These are phyloP conservation scores for Lunularia cruciata DNA, from an alignment of 225 moss, liverwort and hornwort species.

Conservation along the genomic window DNA sequence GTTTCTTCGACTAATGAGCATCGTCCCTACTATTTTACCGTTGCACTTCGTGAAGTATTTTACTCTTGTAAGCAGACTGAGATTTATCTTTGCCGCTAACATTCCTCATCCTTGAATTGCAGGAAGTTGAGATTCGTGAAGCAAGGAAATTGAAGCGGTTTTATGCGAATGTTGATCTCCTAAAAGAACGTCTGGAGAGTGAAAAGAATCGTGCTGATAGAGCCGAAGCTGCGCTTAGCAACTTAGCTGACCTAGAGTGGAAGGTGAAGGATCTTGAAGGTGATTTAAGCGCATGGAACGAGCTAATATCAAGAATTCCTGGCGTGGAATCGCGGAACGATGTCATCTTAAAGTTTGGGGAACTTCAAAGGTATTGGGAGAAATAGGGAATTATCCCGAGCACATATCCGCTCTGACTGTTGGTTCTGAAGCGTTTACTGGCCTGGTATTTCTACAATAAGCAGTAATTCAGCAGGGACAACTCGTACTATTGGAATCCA, in stretches of 20 bases:
- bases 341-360: conserved; percentile 59
- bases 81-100: too few relatives aligned
- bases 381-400: background rate
- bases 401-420: background rate
- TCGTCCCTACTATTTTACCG: too few relatives aligned
- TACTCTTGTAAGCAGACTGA: too few relatives aligned
- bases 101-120: conserved; percentile 17
- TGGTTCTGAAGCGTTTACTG: too few relatives aligned
- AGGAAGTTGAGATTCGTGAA: conserved; percentile 83
- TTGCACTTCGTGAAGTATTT: background rate
- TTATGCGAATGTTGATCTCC: conserved; percentile 66
- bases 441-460: too few relatives aligned
- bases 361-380: conserved; percentile 67
- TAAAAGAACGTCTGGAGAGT: conserved; percentile 77
- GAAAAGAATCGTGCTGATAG: conserved; percentile 81
- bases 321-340: conserved; percentile 70
- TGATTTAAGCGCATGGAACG: conserved; percentile 78
- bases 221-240: conserved; percentile 75
- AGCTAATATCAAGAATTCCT: conserved; percentile 53
- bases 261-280: conserved; percentile 66
- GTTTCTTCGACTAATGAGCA: too few relatives aligned
- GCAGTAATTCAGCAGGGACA: too few relatives aligned
- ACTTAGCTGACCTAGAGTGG: conserved; percentile 64
- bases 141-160: conserved; percentile 75
- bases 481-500: too few relatives aligned